Evolutionary conservation across 805 yeast genomes (phyloP).

Genomic region (Ogataea saltuana): DNA sequence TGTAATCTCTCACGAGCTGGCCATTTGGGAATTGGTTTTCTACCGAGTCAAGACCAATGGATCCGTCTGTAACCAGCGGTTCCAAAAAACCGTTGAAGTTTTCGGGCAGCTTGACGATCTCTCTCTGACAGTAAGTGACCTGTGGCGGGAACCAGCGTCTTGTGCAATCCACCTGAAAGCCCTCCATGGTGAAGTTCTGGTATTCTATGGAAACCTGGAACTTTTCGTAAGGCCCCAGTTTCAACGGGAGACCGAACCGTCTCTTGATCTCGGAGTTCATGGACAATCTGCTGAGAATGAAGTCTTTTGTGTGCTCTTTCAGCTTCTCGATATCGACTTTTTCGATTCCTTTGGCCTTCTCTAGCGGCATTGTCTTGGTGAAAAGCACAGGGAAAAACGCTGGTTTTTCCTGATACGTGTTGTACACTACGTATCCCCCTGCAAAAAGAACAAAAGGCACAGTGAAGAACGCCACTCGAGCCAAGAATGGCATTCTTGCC

Average conservation of each 20-base stretch:
- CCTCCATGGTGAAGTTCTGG: constrained; percentile 32
- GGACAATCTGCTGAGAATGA: constrained; percentile 31
- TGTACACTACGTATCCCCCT: constrained; percentile 32
- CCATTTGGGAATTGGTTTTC: constrained; percentile 29
- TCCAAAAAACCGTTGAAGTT: constrained; percentile 34
- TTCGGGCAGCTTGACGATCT: constrained; percentile 28
- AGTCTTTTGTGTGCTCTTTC: constrained; percentile 26
- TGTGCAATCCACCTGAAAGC: constrained; percentile 35
- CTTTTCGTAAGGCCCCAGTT: constrained; percentile 29
- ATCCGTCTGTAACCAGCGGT: constrained; percentile 31
- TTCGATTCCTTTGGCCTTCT: constrained; percentile 29
- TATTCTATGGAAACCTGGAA: constrained; percentile 36
- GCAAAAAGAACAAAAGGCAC: constrained; percentile 26
- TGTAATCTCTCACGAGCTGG: constrained; percentile 30
- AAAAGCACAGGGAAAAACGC: constrained; percentile 36
- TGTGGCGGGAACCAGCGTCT: constrained; percentile 31
- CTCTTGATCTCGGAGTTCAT: constrained; percentile 32
- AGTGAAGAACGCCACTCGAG: constrained; percentile 21
- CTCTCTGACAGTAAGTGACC: constrained; percentile 26
- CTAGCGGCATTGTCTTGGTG: constrained; percentile 29
- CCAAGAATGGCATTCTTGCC: constrained; percentile 21
- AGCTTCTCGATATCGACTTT: constrained; percentile 33
- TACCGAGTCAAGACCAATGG: constrained; percentile 24
- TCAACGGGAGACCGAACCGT: constrained; percentile 36
- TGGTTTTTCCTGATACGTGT: constrained; percentile 31